Conservation (phyloP, 2,329 filamentous ascomycete species). For the Cylindrodendrum hubeiense region DNA sequence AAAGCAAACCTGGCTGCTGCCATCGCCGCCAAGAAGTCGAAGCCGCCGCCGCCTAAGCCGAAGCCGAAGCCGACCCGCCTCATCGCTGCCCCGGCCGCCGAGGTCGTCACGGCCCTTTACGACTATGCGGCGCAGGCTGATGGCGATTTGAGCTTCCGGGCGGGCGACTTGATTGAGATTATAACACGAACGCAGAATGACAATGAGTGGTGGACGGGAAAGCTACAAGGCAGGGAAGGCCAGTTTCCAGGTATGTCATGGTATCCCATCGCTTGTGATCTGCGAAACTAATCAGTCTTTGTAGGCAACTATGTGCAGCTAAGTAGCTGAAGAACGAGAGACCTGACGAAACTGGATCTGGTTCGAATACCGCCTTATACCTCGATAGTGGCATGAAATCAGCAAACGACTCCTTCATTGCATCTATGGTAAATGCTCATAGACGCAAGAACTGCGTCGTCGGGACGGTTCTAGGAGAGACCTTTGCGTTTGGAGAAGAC, state of each 20-base stretch:
- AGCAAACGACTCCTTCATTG: constrained; percentile 25
- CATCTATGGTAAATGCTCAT: constrained; percentile 30
- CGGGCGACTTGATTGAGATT: constrained; percentile 93
- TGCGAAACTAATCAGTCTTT: constrained; percentile 38
- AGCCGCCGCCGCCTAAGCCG: constrained; percentile 75
- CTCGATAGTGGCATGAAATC: constrained; percentile 27
- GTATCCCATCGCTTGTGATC: neutral
- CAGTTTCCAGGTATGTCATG: constrained; percentile 88
- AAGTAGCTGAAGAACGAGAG: constrained; percentile 35
- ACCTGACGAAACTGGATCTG: neutral
- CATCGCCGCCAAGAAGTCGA: constrained; percentile 69
- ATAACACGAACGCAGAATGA: constrained; percentile 84
- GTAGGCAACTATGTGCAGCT: constrained; percentile 65
- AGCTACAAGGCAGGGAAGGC: constrained; percentile 81
- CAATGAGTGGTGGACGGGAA: constrained; percentile 98
- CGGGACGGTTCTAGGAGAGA: constrained; percentile 6
- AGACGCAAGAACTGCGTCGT: constrained; percentile 9
- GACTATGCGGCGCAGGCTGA: constrained; percentile 97
- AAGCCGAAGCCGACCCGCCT: constrained; percentile 85
- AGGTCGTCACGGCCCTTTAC: constrained; percentile 91
- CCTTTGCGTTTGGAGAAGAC: neutral
- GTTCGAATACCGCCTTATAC: constrained; percentile 21
- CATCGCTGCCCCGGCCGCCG: constrained; percentile 72
- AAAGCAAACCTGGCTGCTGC: constrained; percentile 59
- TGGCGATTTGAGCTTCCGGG: constrained; percentile 90